Percentiles rank a stretch among this genome's conserved stretches.
These are phyloP conservation scores for Pleurotus tuoliensis DNA, from an alignment of 768 basidiomycete genomes.

Conservation along the genomic window DNA sequence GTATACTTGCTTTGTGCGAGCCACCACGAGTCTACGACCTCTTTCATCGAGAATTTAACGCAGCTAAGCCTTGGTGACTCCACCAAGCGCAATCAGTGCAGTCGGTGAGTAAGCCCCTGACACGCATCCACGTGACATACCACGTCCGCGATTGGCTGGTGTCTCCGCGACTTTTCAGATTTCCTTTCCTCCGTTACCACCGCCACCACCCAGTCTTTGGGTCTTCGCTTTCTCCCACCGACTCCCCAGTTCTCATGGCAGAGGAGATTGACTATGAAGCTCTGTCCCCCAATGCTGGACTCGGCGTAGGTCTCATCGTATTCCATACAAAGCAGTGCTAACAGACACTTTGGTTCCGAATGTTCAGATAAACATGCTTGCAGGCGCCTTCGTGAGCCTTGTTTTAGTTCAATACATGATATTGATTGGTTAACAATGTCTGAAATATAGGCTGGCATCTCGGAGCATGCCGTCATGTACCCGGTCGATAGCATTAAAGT, in stretches of 20 bases:
- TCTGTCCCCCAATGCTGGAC: constrained; percentile 70
- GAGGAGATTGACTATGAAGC: constrained; percentile 48
- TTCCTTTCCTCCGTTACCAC: constrained; percentile 7
- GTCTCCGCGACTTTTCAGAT: constrained; percentile 7
- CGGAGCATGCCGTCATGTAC: constrained; percentile 98
- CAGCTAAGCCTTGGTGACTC: too few species aligned
- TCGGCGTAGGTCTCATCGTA: constrained; percentile 49
- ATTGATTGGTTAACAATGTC: not conserved
- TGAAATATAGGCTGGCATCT: constrained; percentile 82
- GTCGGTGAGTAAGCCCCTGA: too few species aligned
- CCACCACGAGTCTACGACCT: too few species aligned
- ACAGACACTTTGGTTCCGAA: constrained; percentile 12
- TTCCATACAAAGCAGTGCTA: constrained; percentile 5
- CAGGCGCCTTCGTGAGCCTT: constrained; percentile 84
- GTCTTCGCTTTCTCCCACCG: constrained; percentile 6
- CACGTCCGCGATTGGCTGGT: constrained; percentile 1
- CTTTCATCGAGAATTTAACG: too few species aligned
- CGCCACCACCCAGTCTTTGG: constrained; percentile 3
- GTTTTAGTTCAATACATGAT: constrained; percentile 3
- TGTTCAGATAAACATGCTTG: constrained; percentile 88
- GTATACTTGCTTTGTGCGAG: too few species aligned
- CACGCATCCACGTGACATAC: too few species aligned
- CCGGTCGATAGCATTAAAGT: constrained; percentile 99
- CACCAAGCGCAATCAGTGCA: too few species aligned
- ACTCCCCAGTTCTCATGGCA: constrained; percentile 22